Base-by-base conservation (phyloP, 164 flowering plant species). In the Kingdonia uniflora region DNA sequence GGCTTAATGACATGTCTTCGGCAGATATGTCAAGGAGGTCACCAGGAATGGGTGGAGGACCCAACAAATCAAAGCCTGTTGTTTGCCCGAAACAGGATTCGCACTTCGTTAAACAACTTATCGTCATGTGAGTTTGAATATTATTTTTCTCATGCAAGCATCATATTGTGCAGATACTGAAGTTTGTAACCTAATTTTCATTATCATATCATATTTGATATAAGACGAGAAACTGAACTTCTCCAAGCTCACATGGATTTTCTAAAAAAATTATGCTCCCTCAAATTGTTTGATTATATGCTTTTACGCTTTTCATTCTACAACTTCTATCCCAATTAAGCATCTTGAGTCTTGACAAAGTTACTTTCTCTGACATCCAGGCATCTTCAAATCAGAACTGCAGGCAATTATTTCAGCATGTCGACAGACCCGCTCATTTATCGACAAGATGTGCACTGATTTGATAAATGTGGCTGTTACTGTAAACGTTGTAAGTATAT, bases 41-140 rank as follows among this genome's bases (percentile, higher is more conserved):
- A 67, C 45, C 78, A 59, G 51, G 71, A 76, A 35, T 91, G 96
- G 96, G 96, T 91, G 66, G 97, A 91, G 69, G 97, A 91, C 69
- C 97, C 97, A 58, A 71, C 97, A 57, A 91, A 91, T 69, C 70
- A 62, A 64, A 91, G 72, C 59, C 62, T 59, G 19, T 56, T 79
- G 35, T 91, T 68, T 69, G 77, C 83, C 56, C 82, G 97, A 42
- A 87, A 83, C 63, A 74, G 97, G 68, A 91, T 91, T 54, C 75
- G 95, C 25, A 71, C 65, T 78, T 70, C 82, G 51, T 63, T 91
- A 33, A 57, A 61, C 33, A 57, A 68, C 14, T 50, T 71, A 17
- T 56, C 81, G 51, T 65, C 82, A 65, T 20, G 90, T 80, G 58
- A 76, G 88, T 73, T 21, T 19, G 2, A 11, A 16, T 16, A 16